Base-by-base conservation (phyloP, 2,329 filamentous ascomycete species). In the Clonostachys rosea region DNA sequence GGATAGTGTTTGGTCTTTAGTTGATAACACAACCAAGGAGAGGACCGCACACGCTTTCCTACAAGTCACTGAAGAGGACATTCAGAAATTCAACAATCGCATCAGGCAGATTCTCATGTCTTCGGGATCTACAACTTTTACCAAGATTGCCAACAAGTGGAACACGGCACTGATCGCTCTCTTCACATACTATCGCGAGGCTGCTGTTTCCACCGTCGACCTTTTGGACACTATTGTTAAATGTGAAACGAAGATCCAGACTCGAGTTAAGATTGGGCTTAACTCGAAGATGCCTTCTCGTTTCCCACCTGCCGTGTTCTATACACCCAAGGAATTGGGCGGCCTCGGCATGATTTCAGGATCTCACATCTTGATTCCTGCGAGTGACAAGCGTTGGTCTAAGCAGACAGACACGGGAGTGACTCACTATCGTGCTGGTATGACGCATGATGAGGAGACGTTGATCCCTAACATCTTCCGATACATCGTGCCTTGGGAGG, bases 71-170 rank as follows among this genome's bases (percentile, higher is more conserved):
- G 92, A 97, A 60, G 94, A 97, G 62, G 94, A 99, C 61, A 92
- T 99, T 43, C 87, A 92, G 55, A 97, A 97, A 68, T 99, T 99
- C 77, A 99, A 99, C 70, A 99, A 99, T 67, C 86, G 95, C 40
- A 99, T 99, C 61, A 84, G 94, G 50, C 94, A 99, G 62, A 99
- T 99, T 63, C 78, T 99, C 48, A 99, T 99, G 94, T 97, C 92
- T 11, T 97, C 94, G 49, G 95, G 94, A n/a, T 96, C 90, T 6
- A 99, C 94, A 0, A 99, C 94, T 0, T 99, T 99, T 71, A 99
- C 94, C 42, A 99, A 99, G 79, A 99, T 99, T 61, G 94, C 95
- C 42, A 99, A 99, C 72, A 99, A 99, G 72, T 99, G 95, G 94
- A 99, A 99, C 69, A 99, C 94, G 0, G 94, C 90, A 2, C 70